Conservation (phyloP, 176 grass and related monocot species). For the sorghum (Sorghum bicolor) region DNA sequence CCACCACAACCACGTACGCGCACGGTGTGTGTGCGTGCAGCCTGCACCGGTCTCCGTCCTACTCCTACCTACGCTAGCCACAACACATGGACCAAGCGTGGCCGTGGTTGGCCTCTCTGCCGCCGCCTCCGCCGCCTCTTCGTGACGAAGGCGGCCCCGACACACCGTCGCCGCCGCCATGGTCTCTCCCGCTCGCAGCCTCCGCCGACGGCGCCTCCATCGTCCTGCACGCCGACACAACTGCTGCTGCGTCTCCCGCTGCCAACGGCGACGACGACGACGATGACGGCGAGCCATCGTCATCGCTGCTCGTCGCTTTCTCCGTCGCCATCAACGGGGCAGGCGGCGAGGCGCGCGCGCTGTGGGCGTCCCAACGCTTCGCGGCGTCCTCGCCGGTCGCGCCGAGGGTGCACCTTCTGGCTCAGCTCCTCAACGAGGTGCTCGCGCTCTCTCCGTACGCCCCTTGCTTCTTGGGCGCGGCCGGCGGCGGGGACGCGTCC, state of each 20-base stretch:
- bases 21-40: too few species aligned
- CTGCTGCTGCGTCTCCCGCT: not conserved
- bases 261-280: not conserved
- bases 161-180: not conserved
- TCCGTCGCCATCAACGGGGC: conserved; percentile 41
- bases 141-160: not conserved
- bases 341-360: conserved; percentile 19
- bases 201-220: conserved; percentile 50
- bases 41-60: too few species aligned
- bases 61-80: not conserved
- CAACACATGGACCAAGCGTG: conserved; percentile 74
- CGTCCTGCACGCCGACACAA: conserved; percentile 36
- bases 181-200: conserved; percentile 30
- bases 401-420: conserved; percentile 40
- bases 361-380: conserved; percentile 55
- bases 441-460: conserved; percentile 44
- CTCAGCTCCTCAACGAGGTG: conserved; percentile 61
- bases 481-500: not conserved
- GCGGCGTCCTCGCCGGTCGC: conserved; percentile 9
- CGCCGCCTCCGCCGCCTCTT: conserved; percentile 24
- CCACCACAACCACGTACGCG: too few species aligned
- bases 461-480: conserved; percentile 22
- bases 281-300: not conserved
- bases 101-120: conserved; percentile 51
- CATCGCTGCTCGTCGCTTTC: conserved; percentile 38